A percentile compares a stretch with the other conserved stretches of the same genome.
phyloP scores from a whole-genome alignment of 805 yeast species.

The Spencermartinsiella europaea region DNA sequence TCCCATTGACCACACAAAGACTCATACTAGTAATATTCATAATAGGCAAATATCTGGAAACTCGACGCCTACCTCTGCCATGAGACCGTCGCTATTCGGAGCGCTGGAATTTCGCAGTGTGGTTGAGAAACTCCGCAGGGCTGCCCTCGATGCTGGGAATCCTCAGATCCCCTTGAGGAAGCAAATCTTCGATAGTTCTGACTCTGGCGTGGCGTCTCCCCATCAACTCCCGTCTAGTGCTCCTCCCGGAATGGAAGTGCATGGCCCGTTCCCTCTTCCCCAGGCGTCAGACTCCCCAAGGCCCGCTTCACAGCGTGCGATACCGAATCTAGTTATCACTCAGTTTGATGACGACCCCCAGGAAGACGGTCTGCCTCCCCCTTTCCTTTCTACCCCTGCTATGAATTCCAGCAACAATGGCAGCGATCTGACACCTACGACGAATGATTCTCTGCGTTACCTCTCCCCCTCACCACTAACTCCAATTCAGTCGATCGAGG shows the following conservation, averaged over 20 bases:
- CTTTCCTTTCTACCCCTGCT: neutral
- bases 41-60: neutral
- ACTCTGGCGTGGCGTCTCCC: neutral
- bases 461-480: neutral
- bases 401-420: too few species aligned
- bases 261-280: neutral
- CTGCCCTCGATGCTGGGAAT: neutral
- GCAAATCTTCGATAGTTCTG: neutral
- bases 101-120: constrained; percentile 36
- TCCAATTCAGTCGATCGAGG: neutral
- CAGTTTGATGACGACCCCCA: neutral
- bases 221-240: neutral
- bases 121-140: constrained; percentile 1
- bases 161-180: neutral
- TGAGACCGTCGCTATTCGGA: constrained; percentile 35
- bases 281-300: too few species aligned
- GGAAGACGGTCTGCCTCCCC: neutral
- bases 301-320: neutral
- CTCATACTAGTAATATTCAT: neutral
- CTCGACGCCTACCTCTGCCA: constrained; percentile 5
- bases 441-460: too few species aligned
- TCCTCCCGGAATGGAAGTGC: neutral
- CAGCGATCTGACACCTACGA: neutral
- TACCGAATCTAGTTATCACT: neutral
- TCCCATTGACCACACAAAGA: neutral